These are phyloP conservation scores for Yamadazyma pseudoaaseri DNA, from an alignment of 1,139 yeast species.

Conservation along the genomic window DNA sequence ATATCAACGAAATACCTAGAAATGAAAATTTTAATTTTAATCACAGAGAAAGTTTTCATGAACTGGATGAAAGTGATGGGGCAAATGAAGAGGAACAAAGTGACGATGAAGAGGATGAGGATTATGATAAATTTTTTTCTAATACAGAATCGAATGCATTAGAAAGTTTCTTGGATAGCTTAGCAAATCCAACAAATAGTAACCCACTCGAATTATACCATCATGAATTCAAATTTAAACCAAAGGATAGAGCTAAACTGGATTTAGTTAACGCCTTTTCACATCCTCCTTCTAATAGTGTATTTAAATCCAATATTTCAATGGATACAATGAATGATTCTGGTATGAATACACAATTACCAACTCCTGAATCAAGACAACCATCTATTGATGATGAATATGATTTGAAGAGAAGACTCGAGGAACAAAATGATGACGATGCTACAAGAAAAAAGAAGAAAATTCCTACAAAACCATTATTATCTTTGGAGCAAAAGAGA, in stretches of 20 bases:
- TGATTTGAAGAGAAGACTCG: slow-evolving; percentile 9
- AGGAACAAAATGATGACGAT: slow-evolving; percentile 12
- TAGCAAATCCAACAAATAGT: slow-evolving; percentile 30
- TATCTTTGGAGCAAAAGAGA: slow-evolving; percentile 67
- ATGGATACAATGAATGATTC: slow-evolving; percentile 3
- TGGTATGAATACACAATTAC: slow-evolving; percentile 21
- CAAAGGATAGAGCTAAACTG: slow-evolving; percentile 21
- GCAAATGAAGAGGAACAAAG: slow-evolving; percentile 11
- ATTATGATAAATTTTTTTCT: slow-evolving; percentile 45
- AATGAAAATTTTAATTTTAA: slow-evolving; percentile 7
- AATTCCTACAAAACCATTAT: slow-evolving; percentile 42
- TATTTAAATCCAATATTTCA: slow-evolving; percentile 6
- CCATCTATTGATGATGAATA: slow-evolving; percentile 17
- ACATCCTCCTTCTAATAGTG: slow-evolving; percentile 21
- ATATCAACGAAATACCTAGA: neutral
- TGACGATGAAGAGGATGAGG: slow-evolving; percentile 24
- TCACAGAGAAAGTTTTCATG: slow-evolving; percentile 6
- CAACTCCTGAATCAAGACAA: slow-evolving; percentile 40
- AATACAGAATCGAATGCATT: slow-evolving; percentile 46
- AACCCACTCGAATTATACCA: slow-evolving; percentile 36
- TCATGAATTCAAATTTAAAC: slow-evolving; percentile 19
- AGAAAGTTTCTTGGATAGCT: slow-evolving; percentile 44
- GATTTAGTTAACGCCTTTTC: slow-evolving; percentile 40
- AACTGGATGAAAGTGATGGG: slow-evolving; percentile 7
- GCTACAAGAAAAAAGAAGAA: slow-evolving; percentile 28